These are phyloP conservation scores for Colletotrichum brevisporum DNA, from an alignment of 2,329 filamentous ascomycete genomes.

Conservation along the genomic window DNA sequence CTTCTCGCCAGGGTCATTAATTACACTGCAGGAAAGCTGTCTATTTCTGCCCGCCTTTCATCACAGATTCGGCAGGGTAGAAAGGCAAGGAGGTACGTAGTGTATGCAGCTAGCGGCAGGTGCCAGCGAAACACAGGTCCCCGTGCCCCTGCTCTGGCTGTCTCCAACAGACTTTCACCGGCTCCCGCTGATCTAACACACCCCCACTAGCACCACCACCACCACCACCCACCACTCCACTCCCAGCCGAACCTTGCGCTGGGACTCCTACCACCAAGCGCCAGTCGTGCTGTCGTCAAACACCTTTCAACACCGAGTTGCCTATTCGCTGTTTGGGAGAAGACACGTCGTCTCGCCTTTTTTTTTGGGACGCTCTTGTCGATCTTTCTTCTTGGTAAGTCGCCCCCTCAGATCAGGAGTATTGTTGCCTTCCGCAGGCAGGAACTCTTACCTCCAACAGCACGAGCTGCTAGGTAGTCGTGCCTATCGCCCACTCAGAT, in stretches of 20 bases:
- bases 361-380: not conserved
- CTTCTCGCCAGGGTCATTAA: too few relatives aligned
- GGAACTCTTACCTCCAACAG: not conserved
- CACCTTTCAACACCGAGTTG: conserved; percentile 15
- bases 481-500: conserved; percentile 13
- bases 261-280: conserved; percentile 14
- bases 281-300: conserved; percentile 9
- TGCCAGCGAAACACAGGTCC: conserved; percentile 1
- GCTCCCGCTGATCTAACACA: conserved; percentile 35
- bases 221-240: conserved; percentile 20
- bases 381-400: conserved; percentile 4
- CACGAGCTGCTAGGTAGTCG: not conserved
- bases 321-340: conserved; percentile 3
- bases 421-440: not conserved
- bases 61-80: not conserved
- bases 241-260: not conserved
- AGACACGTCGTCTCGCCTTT: not conserved
- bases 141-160: conserved; percentile 24
- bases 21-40: not conserved
- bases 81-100: not conserved
- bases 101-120: conserved; percentile 8
- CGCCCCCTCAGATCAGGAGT: not conserved
- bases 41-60: not conserved
- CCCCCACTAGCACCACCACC: conserved; percentile 11
- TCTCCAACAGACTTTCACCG: too few relatives aligned